A percentile compares a stretch with the other conserved stretches of the same genome.
Evolutionary conservation across 2,329 filamentous ascomycete genomes (phyloP).

Genomic region (Penicillium sp.): DNA sequence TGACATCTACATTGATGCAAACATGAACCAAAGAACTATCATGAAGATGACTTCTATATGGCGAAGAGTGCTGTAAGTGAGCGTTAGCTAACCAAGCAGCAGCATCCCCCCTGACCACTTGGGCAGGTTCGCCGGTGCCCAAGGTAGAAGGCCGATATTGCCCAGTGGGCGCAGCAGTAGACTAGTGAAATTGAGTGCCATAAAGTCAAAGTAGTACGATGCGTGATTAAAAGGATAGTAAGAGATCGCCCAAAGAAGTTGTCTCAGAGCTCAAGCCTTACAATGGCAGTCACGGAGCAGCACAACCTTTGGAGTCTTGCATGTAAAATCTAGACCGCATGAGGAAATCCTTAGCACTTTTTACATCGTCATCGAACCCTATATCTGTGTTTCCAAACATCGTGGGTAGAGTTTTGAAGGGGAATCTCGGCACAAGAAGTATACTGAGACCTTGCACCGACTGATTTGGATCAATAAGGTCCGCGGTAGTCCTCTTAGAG

Average conservation of each 20-base stretch:
- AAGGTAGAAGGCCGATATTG: too few relatives aligned
- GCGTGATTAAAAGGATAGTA: background rate
- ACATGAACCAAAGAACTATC: too few relatives aligned
- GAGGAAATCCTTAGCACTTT: background rate
- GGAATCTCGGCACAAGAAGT: background rate
- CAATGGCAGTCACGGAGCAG: background rate
- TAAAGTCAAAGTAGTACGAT: background rate
- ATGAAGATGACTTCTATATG: too few relatives aligned
- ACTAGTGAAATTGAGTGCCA: background rate
- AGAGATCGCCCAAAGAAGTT: background rate
- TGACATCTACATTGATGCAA: too few relatives aligned
- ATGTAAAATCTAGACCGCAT: background rate
- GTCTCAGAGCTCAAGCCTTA: background rate
- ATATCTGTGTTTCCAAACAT: too few relatives aligned
- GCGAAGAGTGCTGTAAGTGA: too few relatives aligned
- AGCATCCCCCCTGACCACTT: too few relatives aligned
- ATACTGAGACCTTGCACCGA: background rate
- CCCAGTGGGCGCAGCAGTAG: background rate
- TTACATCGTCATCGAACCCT: too few relatives aligned
- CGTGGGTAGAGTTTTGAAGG: too few relatives aligned
- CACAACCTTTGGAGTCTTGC: background rate
- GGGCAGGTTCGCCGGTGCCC: too few relatives aligned
- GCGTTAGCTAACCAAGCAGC: too few relatives aligned
- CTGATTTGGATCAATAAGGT: slow-evolving; percentile 8
- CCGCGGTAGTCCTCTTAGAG: slow-evolving; percentile 5